Conservation (phyloP, 352 stramenopile genomes). For the Nothophytophthora sp. region DNA sequence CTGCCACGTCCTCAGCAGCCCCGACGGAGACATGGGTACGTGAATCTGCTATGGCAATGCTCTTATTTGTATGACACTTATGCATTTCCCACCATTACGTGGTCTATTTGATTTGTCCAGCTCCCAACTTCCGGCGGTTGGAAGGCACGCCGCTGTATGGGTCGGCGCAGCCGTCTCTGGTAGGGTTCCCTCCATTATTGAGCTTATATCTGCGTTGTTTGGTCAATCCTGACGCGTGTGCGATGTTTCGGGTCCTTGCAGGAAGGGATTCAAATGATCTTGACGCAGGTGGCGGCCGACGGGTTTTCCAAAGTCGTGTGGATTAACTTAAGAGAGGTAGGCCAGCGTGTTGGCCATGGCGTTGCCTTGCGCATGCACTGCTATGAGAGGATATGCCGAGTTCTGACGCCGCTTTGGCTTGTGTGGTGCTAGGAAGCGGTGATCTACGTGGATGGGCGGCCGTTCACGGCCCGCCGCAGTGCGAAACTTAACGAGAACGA, state of each 20-base stretch:
- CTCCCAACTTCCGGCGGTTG: slow-evolving; percentile 78
- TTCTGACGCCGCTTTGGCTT: slow-evolving; percentile 1
- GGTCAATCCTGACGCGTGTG: no score
- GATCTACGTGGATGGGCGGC: slow-evolving; percentile 76
- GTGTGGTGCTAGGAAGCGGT: slow-evolving; percentile 64
- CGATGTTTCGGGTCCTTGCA: no score
- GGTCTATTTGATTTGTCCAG: slow-evolving; percentile 21
- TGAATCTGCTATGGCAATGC: no score
- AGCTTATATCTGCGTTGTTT: no score
- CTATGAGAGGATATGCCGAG: not conserved
- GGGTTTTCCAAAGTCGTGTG: slow-evolving; percentile 83
- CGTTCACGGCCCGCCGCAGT: slow-evolving; percentile 71
- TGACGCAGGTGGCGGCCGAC: slow-evolving; percentile 60
- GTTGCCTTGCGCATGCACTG: no score
- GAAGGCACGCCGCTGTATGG: slow-evolving; percentile 73
- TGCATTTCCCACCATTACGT: not conserved
- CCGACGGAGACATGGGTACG: slow-evolving; percentile 64
- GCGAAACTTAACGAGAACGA: slow-evolving; percentile 87
- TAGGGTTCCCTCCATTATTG: no score
- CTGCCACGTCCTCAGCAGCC: slow-evolving; percentile 70
- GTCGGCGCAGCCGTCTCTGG: slow-evolving; percentile 69
- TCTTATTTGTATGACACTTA: no score
- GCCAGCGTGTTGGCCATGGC: not conserved
- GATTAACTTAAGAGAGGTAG: slow-evolving; percentile 80
- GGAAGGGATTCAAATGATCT: slow-evolving; percentile 78